phyloP scores from a whole-genome alignment of 2,329 filamentous ascomycete genomes.

The Xylaria sp. region DNA sequence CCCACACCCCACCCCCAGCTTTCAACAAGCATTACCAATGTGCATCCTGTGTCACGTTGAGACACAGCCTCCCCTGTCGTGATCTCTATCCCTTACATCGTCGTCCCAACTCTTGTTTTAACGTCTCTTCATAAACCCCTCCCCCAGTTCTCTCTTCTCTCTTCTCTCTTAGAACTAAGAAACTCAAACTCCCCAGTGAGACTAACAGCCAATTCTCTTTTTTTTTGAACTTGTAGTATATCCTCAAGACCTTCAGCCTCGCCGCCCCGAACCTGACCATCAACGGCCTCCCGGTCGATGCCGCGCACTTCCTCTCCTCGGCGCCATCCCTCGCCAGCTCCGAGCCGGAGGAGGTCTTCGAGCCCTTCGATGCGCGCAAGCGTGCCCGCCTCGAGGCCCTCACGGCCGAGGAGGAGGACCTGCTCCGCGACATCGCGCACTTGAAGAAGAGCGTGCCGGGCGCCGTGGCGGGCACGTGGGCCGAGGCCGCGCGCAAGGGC shows the following conservation, averaged over 20 bases:
- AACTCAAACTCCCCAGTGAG: background rate
- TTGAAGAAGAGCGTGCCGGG: constrained; percentile 66
- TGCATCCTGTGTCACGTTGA: background rate
- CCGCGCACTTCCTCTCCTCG: constrained; percentile 53
- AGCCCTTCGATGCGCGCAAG: constrained; percentile 69
- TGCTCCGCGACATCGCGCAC: constrained; percentile 70
- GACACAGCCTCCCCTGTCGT: background rate
- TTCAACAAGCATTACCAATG: background rate
- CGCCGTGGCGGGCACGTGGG: constrained; percentile 56
- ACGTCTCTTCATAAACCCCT: constrained; percentile 5
- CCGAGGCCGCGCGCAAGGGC: constrained; percentile 53
- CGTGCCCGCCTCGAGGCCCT: constrained; percentile 69
- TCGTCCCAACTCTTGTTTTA: background rate
- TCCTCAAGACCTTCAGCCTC: constrained; percentile 67
- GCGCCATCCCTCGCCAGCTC: constrained; percentile 29
- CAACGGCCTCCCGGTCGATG: constrained; percentile 66
- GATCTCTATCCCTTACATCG: background rate
- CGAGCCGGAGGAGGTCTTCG: constrained; percentile 59
- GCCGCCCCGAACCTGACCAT: constrained; percentile 69
- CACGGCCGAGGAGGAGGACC: constrained; percentile 70
- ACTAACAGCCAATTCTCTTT: constrained; percentile 14
- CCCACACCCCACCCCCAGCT: background rate
- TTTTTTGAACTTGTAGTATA: constrained; percentile 60
- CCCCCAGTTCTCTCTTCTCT: background rate
- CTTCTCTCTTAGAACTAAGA: background rate